These are phyloP conservation scores for Euphorbia tirucalli DNA, from an alignment of 345 rosid genomes.

Conservation along the genomic window DNA sequence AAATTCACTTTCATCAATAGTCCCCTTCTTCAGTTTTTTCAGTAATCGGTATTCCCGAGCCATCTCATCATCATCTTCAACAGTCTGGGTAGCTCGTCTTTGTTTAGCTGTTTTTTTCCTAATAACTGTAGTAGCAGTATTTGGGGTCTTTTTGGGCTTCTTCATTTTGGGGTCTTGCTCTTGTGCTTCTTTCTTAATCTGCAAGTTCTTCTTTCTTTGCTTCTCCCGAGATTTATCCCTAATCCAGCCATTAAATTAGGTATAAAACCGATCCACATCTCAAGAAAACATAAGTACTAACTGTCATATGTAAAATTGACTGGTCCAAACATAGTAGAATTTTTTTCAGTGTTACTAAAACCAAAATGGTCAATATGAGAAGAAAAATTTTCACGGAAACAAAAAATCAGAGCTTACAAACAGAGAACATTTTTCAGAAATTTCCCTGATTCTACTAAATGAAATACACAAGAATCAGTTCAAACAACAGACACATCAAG, in stretches of 20 bases:
- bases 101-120: constrained; percentile 81
- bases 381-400: too few species aligned
- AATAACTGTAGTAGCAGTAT: constrained; percentile 22
- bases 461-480: too few species aligned
- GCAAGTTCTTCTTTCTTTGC: constrained; percentile 70
- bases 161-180: constrained; percentile 41
- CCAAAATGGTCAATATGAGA: too few species aligned
- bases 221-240: constrained; percentile 90
- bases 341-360: too few species aligned
- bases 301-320: too few species aligned
- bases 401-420: too few species aligned
- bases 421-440: too few species aligned
- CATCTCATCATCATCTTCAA: constrained; percentile 76
- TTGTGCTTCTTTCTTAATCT: constrained; percentile 51
- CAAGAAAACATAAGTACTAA: too few species aligned
- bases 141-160: constrained; percentile 40
- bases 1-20: constrained; percentile 64
- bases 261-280: too few species aligned
- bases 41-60: constrained; percentile 58
- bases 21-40: constrained; percentile 64
- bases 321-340: too few species aligned
- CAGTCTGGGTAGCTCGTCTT: constrained; percentile 69
- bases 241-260: constrained; percentile 6
- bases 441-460: too few species aligned
- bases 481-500: too few species aligned